Percentiles rank a stretch among this genome's conserved stretches.
phyloP scores from a whole-genome alignment of 176 grass and related monocot species.

The Ampelocalamus luodianensis region DNA sequence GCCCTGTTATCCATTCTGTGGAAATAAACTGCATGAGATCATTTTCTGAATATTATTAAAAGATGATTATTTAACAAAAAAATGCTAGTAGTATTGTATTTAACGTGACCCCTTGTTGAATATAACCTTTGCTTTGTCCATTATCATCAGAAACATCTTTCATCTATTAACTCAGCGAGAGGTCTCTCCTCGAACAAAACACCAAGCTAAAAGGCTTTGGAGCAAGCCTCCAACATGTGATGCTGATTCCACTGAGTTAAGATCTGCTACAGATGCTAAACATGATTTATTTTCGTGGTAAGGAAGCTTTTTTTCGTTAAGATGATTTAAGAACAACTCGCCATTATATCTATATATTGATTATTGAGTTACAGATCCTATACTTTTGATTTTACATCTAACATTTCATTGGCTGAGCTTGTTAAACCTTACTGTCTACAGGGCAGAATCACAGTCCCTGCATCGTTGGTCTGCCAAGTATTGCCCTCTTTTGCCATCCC shows the following conservation, averaged over 20 bases:
- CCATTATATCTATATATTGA: constrained; percentile 27
- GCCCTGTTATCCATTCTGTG: not conserved
- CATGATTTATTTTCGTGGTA: constrained; percentile 91
- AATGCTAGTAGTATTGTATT: constrained; percentile 1
- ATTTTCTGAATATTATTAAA: not conserved
- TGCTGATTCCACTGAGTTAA: constrained; percentile 44
- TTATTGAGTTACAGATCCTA: not conserved
- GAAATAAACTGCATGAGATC: constrained; percentile 1
- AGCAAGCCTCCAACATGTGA: constrained; percentile 41
- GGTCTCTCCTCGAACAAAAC: constrained; percentile 77
- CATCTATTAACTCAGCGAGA: constrained; percentile 84
- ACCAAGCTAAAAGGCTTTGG: constrained; percentile 78
- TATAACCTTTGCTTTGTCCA: constrained; percentile 28
- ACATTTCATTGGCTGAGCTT: not conserved
- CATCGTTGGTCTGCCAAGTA: constrained; percentile 78
- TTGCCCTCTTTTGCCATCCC: constrained; percentile 89
- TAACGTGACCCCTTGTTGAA: constrained; percentile 34
- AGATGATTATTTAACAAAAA: not conserved
- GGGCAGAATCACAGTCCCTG: constrained; percentile 92
- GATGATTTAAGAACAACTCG: constrained; percentile 4
- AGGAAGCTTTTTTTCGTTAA: constrained; percentile 29
- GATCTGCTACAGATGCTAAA: constrained; percentile 70
- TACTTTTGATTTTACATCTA: not conserved
- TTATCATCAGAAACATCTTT: constrained; percentile 72
- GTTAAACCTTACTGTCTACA: constrained; percentile 47